phyloP scores from a whole-genome alignment of 345 rosid genomes.

The Ceriops tagal region DNA sequence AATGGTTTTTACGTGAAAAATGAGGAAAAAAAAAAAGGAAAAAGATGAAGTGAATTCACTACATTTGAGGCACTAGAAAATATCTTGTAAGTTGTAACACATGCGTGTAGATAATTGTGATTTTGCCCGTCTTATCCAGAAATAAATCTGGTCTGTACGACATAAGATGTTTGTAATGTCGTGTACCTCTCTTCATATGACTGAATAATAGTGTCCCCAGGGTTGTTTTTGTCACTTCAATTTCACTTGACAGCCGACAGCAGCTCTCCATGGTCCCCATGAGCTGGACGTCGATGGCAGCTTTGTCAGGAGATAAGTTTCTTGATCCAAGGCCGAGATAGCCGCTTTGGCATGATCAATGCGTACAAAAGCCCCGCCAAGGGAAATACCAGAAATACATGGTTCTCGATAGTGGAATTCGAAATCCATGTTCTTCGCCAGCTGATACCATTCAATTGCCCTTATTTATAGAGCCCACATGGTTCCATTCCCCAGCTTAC shows the following conservation, averaged over 20 bases:
- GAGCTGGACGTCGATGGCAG: too few relatives aligned
- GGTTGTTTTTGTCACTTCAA: too few relatives aligned
- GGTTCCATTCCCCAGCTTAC: neutral
- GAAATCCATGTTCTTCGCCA: neutral
- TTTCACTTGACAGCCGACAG: too few relatives aligned
- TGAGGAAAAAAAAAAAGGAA: neutral
- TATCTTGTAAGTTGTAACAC: neutral
- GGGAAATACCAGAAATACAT: constrained; percentile 6
- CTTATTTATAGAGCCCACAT: neutral
- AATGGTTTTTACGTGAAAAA: constrained; percentile 13
- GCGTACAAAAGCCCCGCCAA: constrained; percentile 8
- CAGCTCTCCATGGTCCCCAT: too few relatives aligned
- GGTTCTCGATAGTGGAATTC: neutral
- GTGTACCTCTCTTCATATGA: neutral
- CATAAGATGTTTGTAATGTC: neutral
- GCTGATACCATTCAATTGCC: neutral
- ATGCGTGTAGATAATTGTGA: constrained; percentile 15
- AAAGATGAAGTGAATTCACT: constrained; percentile 25
- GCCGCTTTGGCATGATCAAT: neutral
- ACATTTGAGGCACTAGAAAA: constrained; percentile 18
- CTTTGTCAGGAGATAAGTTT: too few relatives aligned
- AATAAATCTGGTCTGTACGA: neutral
- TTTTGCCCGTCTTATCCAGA: constrained; percentile 4
- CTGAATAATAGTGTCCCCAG: too few relatives aligned
- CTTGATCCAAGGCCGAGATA: neutral